phyloP scores from a whole-genome alignment of 495 filamentous ascomycete genomes.

The Bathelium albidoporum region DNA sequence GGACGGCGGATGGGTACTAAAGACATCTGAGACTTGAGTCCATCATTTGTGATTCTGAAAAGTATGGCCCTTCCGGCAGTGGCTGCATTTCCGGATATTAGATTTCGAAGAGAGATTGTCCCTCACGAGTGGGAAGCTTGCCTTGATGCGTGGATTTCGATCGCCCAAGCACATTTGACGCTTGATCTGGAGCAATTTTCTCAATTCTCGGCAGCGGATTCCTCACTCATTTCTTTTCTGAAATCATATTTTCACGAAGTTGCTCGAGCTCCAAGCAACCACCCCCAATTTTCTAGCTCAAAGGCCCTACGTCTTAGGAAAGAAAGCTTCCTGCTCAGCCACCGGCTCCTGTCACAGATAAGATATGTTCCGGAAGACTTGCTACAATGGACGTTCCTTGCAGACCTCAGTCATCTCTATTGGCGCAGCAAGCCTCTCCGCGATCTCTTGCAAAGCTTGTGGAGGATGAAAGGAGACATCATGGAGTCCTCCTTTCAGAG shows the following conservation, averaged over 20 bases:
- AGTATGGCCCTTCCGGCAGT: slow-evolving; percentile 51
- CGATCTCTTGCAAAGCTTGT: slow-evolving; percentile 34
- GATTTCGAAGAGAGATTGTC: slow-evolving; percentile 52
- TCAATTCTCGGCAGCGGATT: slow-evolving; percentile 38
- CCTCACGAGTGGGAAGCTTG: slow-evolving; percentile 68
- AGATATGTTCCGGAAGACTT: slow-evolving; percentile 36
- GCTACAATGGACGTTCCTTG: slow-evolving; percentile 47
- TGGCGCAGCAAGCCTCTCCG: slow-evolving; percentile 39
- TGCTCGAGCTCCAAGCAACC: slow-evolving; percentile 17
- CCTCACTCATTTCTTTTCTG: slow-evolving; percentile 49
- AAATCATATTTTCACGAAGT: slow-evolving; percentile 48
- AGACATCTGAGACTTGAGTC: too few relatives aligned
- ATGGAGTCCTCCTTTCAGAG: slow-evolving; percentile 37
- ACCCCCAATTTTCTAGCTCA: slow-evolving; percentile 34
- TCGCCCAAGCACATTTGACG: slow-evolving; percentile 53
- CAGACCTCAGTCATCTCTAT: slow-evolving; percentile 46
- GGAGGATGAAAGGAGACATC: slow-evolving; percentile 34
- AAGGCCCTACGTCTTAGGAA: slow-evolving; percentile 48
- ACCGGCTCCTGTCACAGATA: slow-evolving; percentile 36
- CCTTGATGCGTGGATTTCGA: slow-evolving; percentile 63
- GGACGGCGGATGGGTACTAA: too few relatives aligned
- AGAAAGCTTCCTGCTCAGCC: slow-evolving; percentile 49
- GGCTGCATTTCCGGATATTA: slow-evolving; percentile 62
- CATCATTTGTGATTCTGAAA: not conserved
- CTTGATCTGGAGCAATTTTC: slow-evolving; percentile 44